Evolutionary conservation across 2,329 filamentous ascomycete genomes (phyloP), one percentile per base, ranked within the genome.

Genomic region (Colletotrichum paranaense): DNA sequence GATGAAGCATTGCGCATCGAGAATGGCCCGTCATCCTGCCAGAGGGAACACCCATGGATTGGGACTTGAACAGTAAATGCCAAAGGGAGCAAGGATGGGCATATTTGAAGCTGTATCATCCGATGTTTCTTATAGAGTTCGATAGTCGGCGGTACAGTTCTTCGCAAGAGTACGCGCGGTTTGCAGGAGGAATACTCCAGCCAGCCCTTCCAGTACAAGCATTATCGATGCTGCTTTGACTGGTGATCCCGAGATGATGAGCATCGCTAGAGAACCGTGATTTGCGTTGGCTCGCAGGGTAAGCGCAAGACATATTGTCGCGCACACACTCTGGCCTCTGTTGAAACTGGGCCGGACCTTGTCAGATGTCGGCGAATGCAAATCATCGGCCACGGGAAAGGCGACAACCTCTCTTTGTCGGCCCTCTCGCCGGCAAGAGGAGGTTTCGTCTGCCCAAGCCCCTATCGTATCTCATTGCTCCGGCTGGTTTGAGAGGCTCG

Each of bases 271-370:
- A 46, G 67, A 65, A 73, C 59, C 46, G 24, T 65, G 53, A 38
- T 53, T 65, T 70, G 60, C 70, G 52, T 28, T 42, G 46, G 42
- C 16, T 60, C 6, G 32, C 60, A 73, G 57, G 67, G 62, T 28
- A 42, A 38, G 38, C 68, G 67, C 32, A 9, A 67, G 42, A 32
- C 22, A 67, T 16, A 64, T n/a, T 59, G 52, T 30, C 26, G 16
- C 55, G 5, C 30, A n/a, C 38, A 60, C 16, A 24, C 53, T 28
- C 67, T 22, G 14, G 7, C 19, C 19, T 49, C 42, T 49, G 19
- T 49, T 16, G 19, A 49, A 19, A 60, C 67, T 42, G 67, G 35
- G 49, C 49, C 56, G 56, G 30, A 62, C 56, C 71, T 53, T 72
- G 67, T 30, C 46, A 28, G 28, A 12, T 22, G 28, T n/a, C 26